These are phyloP conservation scores for Hygrophoropsis aurantiaca DNA, from an alignment of 768 basidiomycete species.

Conservation along the genomic window DNA sequence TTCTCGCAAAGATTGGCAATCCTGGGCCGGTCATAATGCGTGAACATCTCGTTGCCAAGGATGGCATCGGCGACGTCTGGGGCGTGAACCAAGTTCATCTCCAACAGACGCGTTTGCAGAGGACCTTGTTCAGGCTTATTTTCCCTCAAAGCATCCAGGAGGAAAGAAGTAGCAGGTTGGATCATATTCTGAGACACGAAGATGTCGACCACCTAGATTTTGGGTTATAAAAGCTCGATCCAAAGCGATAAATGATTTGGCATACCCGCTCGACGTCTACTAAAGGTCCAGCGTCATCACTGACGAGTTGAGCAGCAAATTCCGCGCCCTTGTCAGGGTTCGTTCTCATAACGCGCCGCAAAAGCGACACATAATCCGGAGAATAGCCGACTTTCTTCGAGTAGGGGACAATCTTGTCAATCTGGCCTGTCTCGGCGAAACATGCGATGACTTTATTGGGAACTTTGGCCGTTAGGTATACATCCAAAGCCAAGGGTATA, in stretches of 20 bases:
- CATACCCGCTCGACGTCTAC: slow-evolving; percentile 90
- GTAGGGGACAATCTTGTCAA: slow-evolving; percentile 96
- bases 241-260: slow-evolving; percentile 12
- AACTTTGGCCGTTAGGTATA: slow-evolving; percentile 95
- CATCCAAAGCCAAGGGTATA: slow-evolving; percentile 95
- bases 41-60: slow-evolving; percentile 98
- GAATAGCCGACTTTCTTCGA: slow-evolving; percentile 94
- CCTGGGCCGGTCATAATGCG: slow-evolving; percentile 92
- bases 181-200: slow-evolving; percentile 99
- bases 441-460: slow-evolving; percentile 99
- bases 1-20: slow-evolving; percentile 99
- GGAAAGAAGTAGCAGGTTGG: slow-evolving; percentile 97
- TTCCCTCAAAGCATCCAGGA: slow-evolving; percentile 96
- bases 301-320: slow-evolving; percentile 92
- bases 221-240: no score
- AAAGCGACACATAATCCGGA: slow-evolving; percentile 88
- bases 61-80: slow-evolving; percentile 99
- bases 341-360: slow-evolving; percentile 95
- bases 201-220: slow-evolving; percentile 86
- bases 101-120: slow-evolving; percentile 92
- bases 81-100: slow-evolving; percentile 97
- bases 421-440: slow-evolving; percentile 98
- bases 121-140: slow-evolving; percentile 97
- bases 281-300: slow-evolving; percentile 89
- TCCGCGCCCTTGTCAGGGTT: slow-evolving; percentile 98